Evolutionary conservation across 2,329 filamentous ascomycete species (phyloP), one percentile per base, ranked within the genome.

Genomic region (Monosporascus sp.): DNA sequence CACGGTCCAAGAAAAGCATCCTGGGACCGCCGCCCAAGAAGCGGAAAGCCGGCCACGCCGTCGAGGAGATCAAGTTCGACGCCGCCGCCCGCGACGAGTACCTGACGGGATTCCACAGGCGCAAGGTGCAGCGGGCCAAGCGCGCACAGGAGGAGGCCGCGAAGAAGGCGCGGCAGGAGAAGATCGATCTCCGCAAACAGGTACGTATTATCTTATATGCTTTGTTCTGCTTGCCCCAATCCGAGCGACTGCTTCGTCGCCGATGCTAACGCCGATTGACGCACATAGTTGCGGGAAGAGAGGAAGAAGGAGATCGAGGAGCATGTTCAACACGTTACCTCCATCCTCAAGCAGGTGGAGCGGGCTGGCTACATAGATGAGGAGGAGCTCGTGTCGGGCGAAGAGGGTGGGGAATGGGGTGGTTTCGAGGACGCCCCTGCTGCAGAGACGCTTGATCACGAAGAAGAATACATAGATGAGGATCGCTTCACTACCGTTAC

Each of bases 381-480:
- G 20, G 70, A 73, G 60, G 59, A 58, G 35, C 47, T 47, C n/a
- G 58, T 53, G 1, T 63, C 69, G 18, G 64, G 52, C 46, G 66
- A 68, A 5, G 61, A 71, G 5, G 69, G 68, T 7, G 68, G 69
- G 2, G 74, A 85, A 62, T 91, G 87, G 84, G 77, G 77, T 50
- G 89, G 87, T 1, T 78, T 91, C 50, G 74, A 78, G 20, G 85
- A 87, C 47, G 60, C 68, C 37, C 71, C 73, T 18, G 71, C 70
- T 36, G 57, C 56, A 14, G 69, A 78, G 39, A 78, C 83, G 22
- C 73, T 94, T 45, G 86, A 95, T 67, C 85, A 90, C 61, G 89
- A 96, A 68, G 91, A 93, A 61, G 91, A 97, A 70, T 99, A 97
- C 72, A 83, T 97, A 60, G 94, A 99, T 70, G 94, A 97, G 69